These are phyloP conservation scores for Globisporangium middletonii DNA, from an alignment of 352 stramenopile genomes.

Conservation along the genomic window DNA sequence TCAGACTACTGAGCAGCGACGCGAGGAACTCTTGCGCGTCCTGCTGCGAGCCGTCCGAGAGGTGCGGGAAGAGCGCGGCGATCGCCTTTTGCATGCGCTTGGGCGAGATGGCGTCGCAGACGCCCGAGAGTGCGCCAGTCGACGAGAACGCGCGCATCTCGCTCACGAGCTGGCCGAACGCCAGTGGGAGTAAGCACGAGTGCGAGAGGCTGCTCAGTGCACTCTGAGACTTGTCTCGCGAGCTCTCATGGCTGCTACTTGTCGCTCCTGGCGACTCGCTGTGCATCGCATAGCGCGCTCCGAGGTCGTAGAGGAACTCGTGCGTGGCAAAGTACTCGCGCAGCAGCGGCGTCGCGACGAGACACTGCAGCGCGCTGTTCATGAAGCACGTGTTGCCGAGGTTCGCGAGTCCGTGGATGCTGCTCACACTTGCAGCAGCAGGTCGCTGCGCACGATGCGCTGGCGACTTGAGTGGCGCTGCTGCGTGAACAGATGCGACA, in stretches of 20 bases:
- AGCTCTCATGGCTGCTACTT: no score
- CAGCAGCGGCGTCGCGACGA: slow-evolving; percentile 89
- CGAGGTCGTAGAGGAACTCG: slow-evolving; percentile 85
- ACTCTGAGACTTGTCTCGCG: no score
- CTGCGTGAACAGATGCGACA: not conserved
- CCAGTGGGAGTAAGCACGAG: slow-evolving; percentile 31
- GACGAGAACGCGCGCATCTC: slow-evolving; percentile 32
- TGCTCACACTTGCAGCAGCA: slow-evolving; percentile 43
- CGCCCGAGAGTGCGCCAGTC: slow-evolving; percentile 15
- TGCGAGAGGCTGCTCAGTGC: not conserved
- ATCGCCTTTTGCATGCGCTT: slow-evolving; percentile 72
- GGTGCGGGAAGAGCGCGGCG: slow-evolving; percentile 75
- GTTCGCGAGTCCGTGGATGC: slow-evolving; percentile 74
- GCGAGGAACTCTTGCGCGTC: slow-evolving; percentile 94
- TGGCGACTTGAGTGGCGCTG: slow-evolving; percentile 6
- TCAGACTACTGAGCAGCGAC: slow-evolving; percentile 89
- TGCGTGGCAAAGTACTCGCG: slow-evolving; percentile 87
- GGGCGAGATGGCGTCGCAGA: slow-evolving; percentile 46
- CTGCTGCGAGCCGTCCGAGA: slow-evolving; percentile 92
- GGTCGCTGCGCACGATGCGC: slow-evolving; percentile 8
- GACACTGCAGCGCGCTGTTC: slow-evolving; percentile 82
- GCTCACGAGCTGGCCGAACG: slow-evolving; percentile 81
- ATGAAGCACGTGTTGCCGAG: slow-evolving; percentile 83
- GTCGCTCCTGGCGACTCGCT: not conserved
- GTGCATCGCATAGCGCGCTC: slow-evolving; percentile 32